Evolutionary conservation across 2,329 filamentous ascomycete species (phyloP), one percentile per base, ranked within the genome.

Genomic region (Elsinoe perseae): DNA sequence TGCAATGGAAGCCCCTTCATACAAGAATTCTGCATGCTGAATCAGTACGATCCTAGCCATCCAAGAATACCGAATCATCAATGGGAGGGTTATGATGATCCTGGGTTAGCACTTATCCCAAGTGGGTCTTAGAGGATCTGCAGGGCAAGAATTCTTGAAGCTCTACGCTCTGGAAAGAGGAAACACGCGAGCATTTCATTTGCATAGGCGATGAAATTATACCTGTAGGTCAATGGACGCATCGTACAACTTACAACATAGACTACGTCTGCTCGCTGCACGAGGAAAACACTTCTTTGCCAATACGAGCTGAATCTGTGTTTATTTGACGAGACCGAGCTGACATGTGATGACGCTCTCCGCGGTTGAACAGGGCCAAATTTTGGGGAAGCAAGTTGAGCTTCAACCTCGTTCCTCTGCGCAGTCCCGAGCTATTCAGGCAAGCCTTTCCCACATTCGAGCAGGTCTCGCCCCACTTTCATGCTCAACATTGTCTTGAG

Each of bases 311-410:
- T 44, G 40, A 21, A 44, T 21, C 40, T 44, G 16, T 16, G 38
- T 9, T 42, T 18, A 12, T 36, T 44, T 9, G 40, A 21, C 12
- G n/a, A 44, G n/a, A 21, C 40, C 40, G 40, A 44, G n/a, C 40
- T 44, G 40, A 44, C 40, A 44, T 44, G 40, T 44, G 40, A 44
- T 44, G 40, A 44, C 40, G 40, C 40, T 44, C 9, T 44, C 40
- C 40, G 20, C 40, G 44, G 44, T 32, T 32, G 44, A 50, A 18
- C 25, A 30, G 27, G 44, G 44, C 20, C 20, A 38, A 52, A 38
- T 36, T 52, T 52, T 52, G 48, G 48, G 48, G 48, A 52, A 52
- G 48, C 30, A 25, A 52, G 48, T 52, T 52, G 48, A 52, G 48
- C 48, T 52, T 21, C 43, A 48, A 48, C 48, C 27, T 34, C 27